Evolutionary conservation across 495 filamentous ascomycete genomes (phyloP).

Genomic region (Parmelia sp.): DNA sequence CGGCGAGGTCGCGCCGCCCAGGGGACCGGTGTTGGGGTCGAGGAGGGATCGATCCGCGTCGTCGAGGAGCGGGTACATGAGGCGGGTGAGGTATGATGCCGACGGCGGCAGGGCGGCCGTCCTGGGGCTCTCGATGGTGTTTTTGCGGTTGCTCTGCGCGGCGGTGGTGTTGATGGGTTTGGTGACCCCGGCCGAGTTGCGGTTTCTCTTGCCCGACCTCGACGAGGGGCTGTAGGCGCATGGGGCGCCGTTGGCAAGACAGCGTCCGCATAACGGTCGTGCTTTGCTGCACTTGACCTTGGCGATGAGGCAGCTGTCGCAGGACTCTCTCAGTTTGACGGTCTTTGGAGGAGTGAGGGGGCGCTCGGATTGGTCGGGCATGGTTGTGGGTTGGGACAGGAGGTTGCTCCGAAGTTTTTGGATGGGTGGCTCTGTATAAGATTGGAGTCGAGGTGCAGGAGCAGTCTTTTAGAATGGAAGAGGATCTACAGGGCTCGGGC

Average conservation of each 20-base stretch:
- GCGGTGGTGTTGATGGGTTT: conserved; percentile 16
- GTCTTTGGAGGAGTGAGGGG: conserved; percentile 28
- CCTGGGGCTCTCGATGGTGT: conserved; percentile 8
- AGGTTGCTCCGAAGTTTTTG: not conserved
- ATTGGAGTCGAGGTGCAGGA: not conserved
- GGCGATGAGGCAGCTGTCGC: conserved; percentile 49
- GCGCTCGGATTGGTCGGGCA: conserved; percentile 20
- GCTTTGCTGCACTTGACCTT: conserved; percentile 51
- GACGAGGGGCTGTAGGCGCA: conserved; percentile 48
- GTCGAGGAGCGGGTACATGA: conserved; percentile 18
- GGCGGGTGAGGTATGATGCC: conserved; percentile 15
- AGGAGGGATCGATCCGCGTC: conserved; percentile 17
- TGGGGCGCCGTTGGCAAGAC: conserved; percentile 40
- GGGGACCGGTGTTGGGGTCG: conserved; percentile 10
- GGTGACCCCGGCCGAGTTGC: conserved; percentile 16
- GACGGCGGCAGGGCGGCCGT: conserved; percentile 10
- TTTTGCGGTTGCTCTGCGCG: conserved; percentile 11
- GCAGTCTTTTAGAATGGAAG: not conserved
- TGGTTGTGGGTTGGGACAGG: not conserved
- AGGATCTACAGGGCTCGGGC: conserved; percentile 10
- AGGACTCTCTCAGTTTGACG: conserved; percentile 44
- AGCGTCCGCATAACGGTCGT: conserved; percentile 44
- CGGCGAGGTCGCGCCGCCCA: conserved; percentile 15
- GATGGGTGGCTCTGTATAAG: not conserved
- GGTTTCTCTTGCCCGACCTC: conserved; percentile 34